A percentile compares a stretch with the other conserved stretches of the same genome.
Conservation (phyloP, 2,329 filamentous ascomycete species). For the Fusarium scirpi region DNA sequence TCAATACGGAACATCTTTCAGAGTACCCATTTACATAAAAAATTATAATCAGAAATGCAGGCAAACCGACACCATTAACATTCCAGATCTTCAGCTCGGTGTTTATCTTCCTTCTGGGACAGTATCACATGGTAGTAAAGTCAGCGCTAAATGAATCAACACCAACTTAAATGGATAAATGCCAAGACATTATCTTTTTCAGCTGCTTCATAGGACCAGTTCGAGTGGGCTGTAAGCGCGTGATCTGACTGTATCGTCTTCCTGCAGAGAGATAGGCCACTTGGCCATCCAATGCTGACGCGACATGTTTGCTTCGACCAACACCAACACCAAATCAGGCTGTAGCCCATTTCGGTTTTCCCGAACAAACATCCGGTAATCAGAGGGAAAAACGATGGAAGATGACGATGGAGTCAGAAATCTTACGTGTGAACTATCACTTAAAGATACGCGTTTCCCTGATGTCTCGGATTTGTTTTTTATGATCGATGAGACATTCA, state of each 20-base stretch:
- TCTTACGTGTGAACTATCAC: background rate
- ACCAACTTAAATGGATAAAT: background rate
- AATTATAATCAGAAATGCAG: background rate
- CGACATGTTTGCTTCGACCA: background rate
- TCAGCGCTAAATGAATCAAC: background rate
- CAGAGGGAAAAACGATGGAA: background rate
- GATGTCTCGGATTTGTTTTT: background rate
- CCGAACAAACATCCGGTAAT: slow-evolving; percentile 4
- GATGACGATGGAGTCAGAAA: background rate
- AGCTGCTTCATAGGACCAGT: background rate
- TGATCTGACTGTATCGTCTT: background rate
- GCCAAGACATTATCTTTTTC: background rate
- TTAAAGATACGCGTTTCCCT: background rate
- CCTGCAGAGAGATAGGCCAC: background rate
- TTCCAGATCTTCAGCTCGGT: background rate
- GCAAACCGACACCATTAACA: background rate
- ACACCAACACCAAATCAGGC: background rate
- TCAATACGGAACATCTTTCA: background rate
- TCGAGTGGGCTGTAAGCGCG: background rate
- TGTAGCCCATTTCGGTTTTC: background rate
- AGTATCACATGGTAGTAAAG: background rate
- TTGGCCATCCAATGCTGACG: background rate
- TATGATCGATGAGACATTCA: background rate
- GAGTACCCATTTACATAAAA: background rate
- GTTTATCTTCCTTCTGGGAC: background rate